phyloP scores from a whole-genome alignment of 345 rosid species.

The Aquilaria yunnanensis region DNA sequence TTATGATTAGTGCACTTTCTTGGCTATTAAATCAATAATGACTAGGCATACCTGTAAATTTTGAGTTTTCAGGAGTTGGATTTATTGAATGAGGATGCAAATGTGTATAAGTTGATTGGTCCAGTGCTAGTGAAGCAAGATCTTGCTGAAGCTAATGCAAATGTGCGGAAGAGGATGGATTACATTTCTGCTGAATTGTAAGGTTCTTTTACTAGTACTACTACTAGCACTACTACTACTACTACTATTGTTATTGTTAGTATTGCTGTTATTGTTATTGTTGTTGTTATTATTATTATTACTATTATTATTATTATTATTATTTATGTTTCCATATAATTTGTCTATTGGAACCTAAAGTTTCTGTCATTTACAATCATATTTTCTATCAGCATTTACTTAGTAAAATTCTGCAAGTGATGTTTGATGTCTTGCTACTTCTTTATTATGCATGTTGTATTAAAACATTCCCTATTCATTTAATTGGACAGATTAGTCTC shows the following conservation, averaged over 20 bases:
- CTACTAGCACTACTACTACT: neutral
- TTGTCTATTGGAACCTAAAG: too few species aligned
- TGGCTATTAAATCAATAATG: neutral
- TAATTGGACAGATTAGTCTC: too few species aligned
- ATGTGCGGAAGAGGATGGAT: constrained; percentile 88
- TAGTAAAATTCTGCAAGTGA: too few species aligned
- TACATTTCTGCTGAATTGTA: constrained; percentile 92
- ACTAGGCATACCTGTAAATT: neutral
- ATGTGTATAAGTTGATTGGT: constrained; percentile 91
- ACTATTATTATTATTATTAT: neutral
- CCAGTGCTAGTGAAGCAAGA: constrained; percentile 98
- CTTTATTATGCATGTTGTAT: too few species aligned
- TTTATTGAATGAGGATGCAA: constrained; percentile 79
- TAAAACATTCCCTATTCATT: too few species aligned
- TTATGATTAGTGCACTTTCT: neutral
- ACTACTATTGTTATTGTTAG: too few species aligned
- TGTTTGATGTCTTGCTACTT: too few species aligned
- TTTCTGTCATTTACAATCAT: too few species aligned
- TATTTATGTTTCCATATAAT: neutral
- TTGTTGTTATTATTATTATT: neutral
- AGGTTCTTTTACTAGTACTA: constrained; percentile 8
- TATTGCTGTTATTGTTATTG: neutral
- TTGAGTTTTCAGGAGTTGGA: constrained; percentile 66
- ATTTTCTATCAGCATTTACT: too few species aligned
- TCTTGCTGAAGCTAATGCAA: constrained; percentile 95